These are phyloP conservation scores for Rhipidocladum racemiflorum DNA, from an alignment of 176 grass and related monocot genomes.

Conservation along the genomic window DNA sequence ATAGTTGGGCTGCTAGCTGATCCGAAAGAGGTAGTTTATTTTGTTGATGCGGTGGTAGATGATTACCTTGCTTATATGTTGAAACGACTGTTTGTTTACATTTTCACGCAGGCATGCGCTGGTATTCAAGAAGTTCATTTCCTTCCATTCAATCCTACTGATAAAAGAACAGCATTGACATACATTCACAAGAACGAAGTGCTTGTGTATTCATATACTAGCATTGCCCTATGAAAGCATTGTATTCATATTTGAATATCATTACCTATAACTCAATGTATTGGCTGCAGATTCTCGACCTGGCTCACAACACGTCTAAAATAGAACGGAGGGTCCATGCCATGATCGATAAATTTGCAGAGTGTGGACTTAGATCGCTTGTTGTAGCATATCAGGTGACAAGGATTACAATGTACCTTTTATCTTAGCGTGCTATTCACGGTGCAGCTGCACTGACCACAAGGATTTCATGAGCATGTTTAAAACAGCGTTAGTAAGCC, in stretches of 20 bases:
- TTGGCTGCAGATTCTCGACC: slow-evolving; percentile 58
- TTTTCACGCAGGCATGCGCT: slow-evolving; percentile 51
- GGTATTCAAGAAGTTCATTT: slow-evolving; percentile 81
- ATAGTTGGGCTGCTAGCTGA: slow-evolving; percentile 81
- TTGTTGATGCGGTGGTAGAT: background rate
- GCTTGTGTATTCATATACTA: background rate
- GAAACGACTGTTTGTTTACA: background rate
- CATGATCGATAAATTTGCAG: slow-evolving; percentile 77
- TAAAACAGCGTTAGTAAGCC: background rate
- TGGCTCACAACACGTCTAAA: slow-evolving; percentile 61
- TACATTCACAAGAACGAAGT: slow-evolving; percentile 26
- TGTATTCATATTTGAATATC: background rate
- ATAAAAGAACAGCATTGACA: slow-evolving; percentile 74
- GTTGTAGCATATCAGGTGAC: slow-evolving; percentile 80
- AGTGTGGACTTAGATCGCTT: slow-evolving; percentile 76
- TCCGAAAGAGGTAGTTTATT: slow-evolving; percentile 58
- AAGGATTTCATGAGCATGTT: background rate
- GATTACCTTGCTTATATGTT: background rate
- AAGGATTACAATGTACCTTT: background rate
- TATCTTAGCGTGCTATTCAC: slow-evolving; percentile 2
- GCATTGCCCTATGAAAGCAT: background rate
- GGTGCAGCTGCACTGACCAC: background rate
- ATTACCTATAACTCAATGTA: background rate
- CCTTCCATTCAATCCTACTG: slow-evolving; percentile 77
- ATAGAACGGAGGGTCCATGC: slow-evolving; percentile 65